phyloP scores from a whole-genome alignment of 345 rosid species.

The Anacardium occidentale region DNA sequence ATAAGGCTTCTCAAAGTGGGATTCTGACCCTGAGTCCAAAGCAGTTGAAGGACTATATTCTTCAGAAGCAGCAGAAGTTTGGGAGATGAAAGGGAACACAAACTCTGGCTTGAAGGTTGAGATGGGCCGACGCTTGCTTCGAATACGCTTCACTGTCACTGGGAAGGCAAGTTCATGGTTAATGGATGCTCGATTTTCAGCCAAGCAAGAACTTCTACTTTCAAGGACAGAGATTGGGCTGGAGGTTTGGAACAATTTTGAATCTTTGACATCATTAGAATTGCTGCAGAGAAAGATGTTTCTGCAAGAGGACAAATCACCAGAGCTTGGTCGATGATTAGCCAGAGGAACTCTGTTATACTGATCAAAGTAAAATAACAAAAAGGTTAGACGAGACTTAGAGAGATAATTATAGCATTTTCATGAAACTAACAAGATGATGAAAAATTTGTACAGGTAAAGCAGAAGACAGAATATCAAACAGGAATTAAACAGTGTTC shows the following conservation, averaged over 20 bases:
- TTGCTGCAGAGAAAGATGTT: slow-evolving; percentile 25
- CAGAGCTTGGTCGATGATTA: slow-evolving; percentile 32
- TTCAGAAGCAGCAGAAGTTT: slow-evolving; percentile 19
- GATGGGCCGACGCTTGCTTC: slow-evolving; percentile 69
- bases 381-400: slow-evolving; percentile 10
- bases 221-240: slow-evolving; percentile 80
- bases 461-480: background rate
- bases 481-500: background rate
- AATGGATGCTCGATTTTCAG: slow-evolving; percentile 36
- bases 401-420: slow-evolving; percentile 1
- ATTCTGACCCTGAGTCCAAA: slow-evolving; percentile 42
- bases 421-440: background rate
- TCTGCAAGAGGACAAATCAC: slow-evolving; percentile 40
- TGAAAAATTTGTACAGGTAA: background rate
- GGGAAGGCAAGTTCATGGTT: slow-evolving; percentile 33
- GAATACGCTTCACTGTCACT: slow-evolving; percentile 56
- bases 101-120: slow-evolving; percentile 25
- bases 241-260: slow-evolving; percentile 44
- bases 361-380: slow-evolving; percentile 25
- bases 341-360: slow-evolving; percentile 35
- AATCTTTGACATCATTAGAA: slow-evolving; percentile 42
- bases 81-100: slow-evolving; percentile 20
- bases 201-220: slow-evolving; percentile 57
- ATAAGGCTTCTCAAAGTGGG: slow-evolving; percentile 27
- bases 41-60: slow-evolving; percentile 20